Evolutionary conservation across 1,284 basidiomycete genomes (phyloP).

Genomic region (Sphaerobolus stellatus): DNA sequence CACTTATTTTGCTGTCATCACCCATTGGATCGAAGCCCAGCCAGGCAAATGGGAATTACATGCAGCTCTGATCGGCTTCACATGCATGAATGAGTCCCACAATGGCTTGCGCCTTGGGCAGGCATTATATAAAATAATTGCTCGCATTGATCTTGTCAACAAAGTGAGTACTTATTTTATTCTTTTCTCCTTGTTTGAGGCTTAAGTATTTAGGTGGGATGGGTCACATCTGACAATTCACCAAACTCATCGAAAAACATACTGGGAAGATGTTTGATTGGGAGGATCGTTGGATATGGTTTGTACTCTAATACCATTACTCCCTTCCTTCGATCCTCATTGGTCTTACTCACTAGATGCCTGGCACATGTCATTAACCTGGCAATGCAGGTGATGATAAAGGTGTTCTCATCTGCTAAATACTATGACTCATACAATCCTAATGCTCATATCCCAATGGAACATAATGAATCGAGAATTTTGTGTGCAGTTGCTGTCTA

Average conservation of each 20-base stretch:
- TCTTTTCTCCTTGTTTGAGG: neutral
- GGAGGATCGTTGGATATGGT: neutral
- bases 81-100: slow-evolving; percentile 25
- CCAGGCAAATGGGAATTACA: neutral
- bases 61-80: slow-evolving; percentile 22
- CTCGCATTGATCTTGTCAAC: slow-evolving; percentile 20
- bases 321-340: neutral
- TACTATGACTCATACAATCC: slow-evolving; percentile 27
- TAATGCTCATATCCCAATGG: slow-evolving; percentile 18
- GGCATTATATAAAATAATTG: slow-evolving; percentile 24
- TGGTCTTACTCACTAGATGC: slow-evolving; percentile 30
- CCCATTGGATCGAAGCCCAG: slow-evolving; percentile 16
- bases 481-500: slow-evolving; percentile 34
- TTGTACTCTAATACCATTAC: neutral
- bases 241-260: neutral
- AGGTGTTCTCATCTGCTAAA: slow-evolving; percentile 28
- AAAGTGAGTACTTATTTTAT: slow-evolving; percentile 6
- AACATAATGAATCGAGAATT: slow-evolving; percentile 30
- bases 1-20: slow-evolving; percentile 20
- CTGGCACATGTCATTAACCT: slow-evolving; percentile 41
- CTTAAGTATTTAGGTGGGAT: slow-evolving; percentile 24
- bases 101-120: slow-evolving; percentile 23
- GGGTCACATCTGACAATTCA: slow-evolving; percentile 28
- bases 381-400: slow-evolving; percentile 33
- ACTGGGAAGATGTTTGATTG: neutral